phyloP scores from a whole-genome alignment of 2,329 filamentous ascomycete genomes.

The Monosporascus sp. region DNA sequence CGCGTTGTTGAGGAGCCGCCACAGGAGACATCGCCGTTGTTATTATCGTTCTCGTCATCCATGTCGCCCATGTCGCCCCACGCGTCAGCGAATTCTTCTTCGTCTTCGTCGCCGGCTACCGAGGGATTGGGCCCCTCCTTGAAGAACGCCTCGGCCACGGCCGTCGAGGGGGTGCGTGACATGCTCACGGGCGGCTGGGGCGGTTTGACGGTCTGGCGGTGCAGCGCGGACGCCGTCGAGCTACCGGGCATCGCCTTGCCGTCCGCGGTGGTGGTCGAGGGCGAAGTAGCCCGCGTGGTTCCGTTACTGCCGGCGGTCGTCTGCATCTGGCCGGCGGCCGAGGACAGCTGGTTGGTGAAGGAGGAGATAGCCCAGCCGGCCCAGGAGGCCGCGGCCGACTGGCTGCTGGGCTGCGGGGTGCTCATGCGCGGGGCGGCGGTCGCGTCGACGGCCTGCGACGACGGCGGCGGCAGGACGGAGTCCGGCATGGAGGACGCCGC shows the following conservation, averaged over 20 bases:
- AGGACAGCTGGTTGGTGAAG: conserved; percentile 89
- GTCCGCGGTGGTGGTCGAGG: conserved; percentile 30
- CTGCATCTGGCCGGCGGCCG: conserved; percentile 83
- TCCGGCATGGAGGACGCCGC: conserved; percentile 73
- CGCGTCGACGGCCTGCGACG: conserved; percentile 41
- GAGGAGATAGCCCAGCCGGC: conserved; percentile 97
- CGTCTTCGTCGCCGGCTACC: conserved; percentile 11
- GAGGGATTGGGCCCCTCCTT: conserved; percentile 41
- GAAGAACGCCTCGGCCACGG: conserved; percentile 34
- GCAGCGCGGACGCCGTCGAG: conserved; percentile 53
- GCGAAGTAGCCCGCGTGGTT: conserved; percentile 32
- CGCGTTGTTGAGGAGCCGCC: conserved; percentile 26
- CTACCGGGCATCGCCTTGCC: conserved; percentile 33
- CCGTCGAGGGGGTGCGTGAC: conserved; percentile 45
- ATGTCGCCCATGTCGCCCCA: conserved; percentile 67
- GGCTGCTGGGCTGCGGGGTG: conserved; percentile 57
- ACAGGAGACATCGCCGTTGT: conserved; percentile 37
- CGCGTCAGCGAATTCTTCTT: conserved; percentile 58
- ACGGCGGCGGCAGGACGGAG: conserved; percentile 63
- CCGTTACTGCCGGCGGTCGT: conserved; percentile 40
- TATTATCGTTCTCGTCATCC: conserved; percentile 46
- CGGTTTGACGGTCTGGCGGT: conserved; percentile 55
- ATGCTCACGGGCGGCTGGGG: conserved; percentile 38
- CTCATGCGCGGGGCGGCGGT: conserved; percentile 62
- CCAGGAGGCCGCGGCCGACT: conserved; percentile 59